Evolutionary conservation across 2,329 filamentous ascomycete species (phyloP), one percentile per base, ranked within the genome.

Genomic region (Sarocladium oryzae): DNA sequence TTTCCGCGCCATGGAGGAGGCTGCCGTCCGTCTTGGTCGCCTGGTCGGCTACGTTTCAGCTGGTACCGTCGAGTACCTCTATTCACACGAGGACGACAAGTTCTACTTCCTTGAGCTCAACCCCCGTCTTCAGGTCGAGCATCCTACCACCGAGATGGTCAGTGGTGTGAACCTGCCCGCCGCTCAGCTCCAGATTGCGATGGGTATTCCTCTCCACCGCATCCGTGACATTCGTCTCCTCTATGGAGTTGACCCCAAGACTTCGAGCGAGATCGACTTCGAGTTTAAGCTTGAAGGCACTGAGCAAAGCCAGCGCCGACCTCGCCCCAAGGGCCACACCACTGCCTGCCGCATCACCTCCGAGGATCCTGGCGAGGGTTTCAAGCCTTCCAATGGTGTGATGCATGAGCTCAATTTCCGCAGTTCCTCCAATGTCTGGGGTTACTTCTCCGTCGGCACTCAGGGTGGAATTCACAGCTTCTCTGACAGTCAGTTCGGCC

Each of bases 81-180:
- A 99, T 78, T 99, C 93, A 37, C 90, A 99, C 71, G 77, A 89
- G 16, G 93, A 99, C 60, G 90, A 97, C 79, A 93, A 96, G 72
- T 99, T 99, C 77, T 99, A 97, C 81, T 99, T 99, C 77, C 77
- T 99, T 58, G 93, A 99, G 74, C 75, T 99, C 65, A 99, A 99
- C 77, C 93, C 93, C 48, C 89, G 93, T 89, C 86, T 99, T 51
- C 93, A 99, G 75, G 93, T 99, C 72, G 93, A 99, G 81, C 93
- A 99, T 75, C 93, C 93, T 41, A 99, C 92, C 50, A 99, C 93
- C 24, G 93, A 99, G 70, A 99, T 99, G 93, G 93, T 99, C 58
- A 95, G 87, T 62, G 93, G 95, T 66, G 93, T 99, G 66, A 96
- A 97, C 72, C 72, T 99, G 67, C 93, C 93, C 49, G 93, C 95